Conservation (phyloP, 768 basidiomycete genomes). For the Galerina sulciceps region DNA sequence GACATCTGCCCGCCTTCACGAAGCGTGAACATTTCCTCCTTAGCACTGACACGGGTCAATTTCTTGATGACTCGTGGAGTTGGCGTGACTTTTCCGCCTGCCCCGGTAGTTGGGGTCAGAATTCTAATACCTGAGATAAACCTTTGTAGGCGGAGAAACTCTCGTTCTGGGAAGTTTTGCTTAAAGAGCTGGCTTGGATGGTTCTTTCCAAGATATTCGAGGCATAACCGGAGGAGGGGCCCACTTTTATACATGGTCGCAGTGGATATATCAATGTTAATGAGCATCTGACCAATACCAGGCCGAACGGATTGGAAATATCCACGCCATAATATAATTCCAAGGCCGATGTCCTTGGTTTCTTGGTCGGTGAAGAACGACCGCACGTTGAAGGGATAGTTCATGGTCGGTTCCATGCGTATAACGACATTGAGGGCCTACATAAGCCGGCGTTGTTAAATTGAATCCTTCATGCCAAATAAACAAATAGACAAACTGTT, state of each 20-base stretch:
- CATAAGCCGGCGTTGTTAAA: background rate
- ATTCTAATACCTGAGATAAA: conserved; percentile 43
- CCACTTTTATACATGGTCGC: conserved; percentile 79
- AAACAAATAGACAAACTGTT: conserved; percentile 45
- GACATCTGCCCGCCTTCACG: conserved; percentile 58
- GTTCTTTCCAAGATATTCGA: conserved; percentile 50
- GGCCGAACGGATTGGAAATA: conserved; percentile 85
- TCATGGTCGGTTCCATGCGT: conserved; percentile 75
- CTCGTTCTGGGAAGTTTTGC: conserved; percentile 54
- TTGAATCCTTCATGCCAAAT: background rate
- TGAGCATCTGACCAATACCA: conserved; percentile 63
- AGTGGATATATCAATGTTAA: conserved; percentile 84
- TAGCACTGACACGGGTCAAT: conserved; percentile 57
- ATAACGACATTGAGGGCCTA: conserved; percentile 81
- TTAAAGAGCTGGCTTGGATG: conserved; percentile 36
- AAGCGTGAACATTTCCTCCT: conserved; percentile 55
- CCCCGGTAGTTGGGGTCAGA: conserved; percentile 29
- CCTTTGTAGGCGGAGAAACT: conserved; percentile 46
- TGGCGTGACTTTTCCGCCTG: conserved; percentile 28
- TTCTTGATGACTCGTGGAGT: conserved; percentile 67
- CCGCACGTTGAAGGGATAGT: conserved; percentile 75
- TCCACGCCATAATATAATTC: conserved; percentile 77
- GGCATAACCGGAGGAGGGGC: conserved; percentile 56
- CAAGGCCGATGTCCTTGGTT: conserved; percentile 58
- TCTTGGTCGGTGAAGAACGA: conserved; percentile 76